Base-by-base conservation (phyloP, 2,329 filamentous ascomycete genomes). In the Penicillium sp. region DNA sequence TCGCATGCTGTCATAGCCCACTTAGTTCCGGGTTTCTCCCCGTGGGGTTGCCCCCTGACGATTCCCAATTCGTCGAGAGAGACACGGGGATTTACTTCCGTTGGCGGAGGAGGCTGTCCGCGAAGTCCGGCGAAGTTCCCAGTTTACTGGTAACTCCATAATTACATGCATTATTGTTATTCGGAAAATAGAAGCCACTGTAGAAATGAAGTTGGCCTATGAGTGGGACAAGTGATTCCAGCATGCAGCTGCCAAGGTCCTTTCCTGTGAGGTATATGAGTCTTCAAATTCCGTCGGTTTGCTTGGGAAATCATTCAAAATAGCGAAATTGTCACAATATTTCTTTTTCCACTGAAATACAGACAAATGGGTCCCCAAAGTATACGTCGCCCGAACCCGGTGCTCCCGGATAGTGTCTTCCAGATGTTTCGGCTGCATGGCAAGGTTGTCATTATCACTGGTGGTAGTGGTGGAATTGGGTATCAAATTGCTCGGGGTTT, bases 401-500 rank as follows among this genome's bases (percentile, higher is more conserved):
- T 50, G 3, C 43, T 62, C 8, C 26, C 53, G 31, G 59, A 58
- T 33, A 56, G 54, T 24, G 29, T 54, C 37, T 59, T 63, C 37
- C 44, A 53, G n/a, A 58, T 60, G 56, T 55, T 59, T 31, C 37
- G 39, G 28, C 49, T 60, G 44, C 28, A 46, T 28, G 55, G 48
- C 42, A 58, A 59, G 36, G 52, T 57, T 3, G 51, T 53, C 31
- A 59, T 59, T 19, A 56, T 60, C 44, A 61, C 60, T 9, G 55
- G 63, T 50, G 68, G 70, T 1, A 61, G 72, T 0, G 75, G 76
- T 10, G 77, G 77, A 1, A 73, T 79, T 48, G 77, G 77, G 2
- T 65, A 66, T 33, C 65, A 76, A 2, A 73, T 76, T 6, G 70
- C 74, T 1, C 71, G 78, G 37, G 75, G 69, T 3, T 69, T 76